Evolutionary conservation across 176 grass and related monocot species (phyloP).

Genomic region (Ananas comosus): DNA sequence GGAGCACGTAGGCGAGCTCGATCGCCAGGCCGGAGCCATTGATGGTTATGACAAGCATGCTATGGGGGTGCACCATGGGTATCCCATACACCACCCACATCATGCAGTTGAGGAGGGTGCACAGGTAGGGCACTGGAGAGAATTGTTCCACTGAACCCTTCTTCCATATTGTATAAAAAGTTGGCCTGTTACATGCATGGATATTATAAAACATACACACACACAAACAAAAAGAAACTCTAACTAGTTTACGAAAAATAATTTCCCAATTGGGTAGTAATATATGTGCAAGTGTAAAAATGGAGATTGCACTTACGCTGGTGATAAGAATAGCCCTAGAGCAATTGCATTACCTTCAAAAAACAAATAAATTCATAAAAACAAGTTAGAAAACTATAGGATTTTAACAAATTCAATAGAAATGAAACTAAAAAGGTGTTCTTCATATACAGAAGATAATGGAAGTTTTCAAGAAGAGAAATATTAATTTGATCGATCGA

Average conservation of each 20-base stretch:
- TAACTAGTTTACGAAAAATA: neutral
- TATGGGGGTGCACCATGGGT: constrained; percentile 78
- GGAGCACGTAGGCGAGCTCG: constrained; percentile 67
- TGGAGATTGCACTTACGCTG: constrained; percentile 47
- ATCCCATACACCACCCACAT: constrained; percentile 97
- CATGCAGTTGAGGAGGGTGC: constrained; percentile 98
- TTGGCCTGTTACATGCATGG: constrained; percentile 39
- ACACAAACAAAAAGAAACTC: neutral
- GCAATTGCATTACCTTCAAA: constrained; percentile 86
- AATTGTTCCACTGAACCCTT: constrained; percentile 79
- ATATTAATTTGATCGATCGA: too few species aligned
- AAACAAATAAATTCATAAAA: neutral
- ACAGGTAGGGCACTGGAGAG: constrained; percentile 78
- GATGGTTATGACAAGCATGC: constrained; percentile 91
- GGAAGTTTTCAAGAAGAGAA: neutral
- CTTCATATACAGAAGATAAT: neutral
- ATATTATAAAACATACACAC: neutral
- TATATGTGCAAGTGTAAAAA: neutral
- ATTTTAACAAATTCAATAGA: neutral
- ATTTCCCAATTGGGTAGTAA: neutral
- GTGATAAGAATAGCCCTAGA: constrained; percentile 77
- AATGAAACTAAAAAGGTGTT: constrained; percentile 4
- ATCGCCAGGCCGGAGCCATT: constrained; percentile 77
- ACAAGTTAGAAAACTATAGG: neutral
- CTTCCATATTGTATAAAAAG: constrained; percentile 82